Evolutionary conservation across 2,329 filamentous ascomycete species (phyloP).

Genomic region (Botrytis medusae): DNA sequence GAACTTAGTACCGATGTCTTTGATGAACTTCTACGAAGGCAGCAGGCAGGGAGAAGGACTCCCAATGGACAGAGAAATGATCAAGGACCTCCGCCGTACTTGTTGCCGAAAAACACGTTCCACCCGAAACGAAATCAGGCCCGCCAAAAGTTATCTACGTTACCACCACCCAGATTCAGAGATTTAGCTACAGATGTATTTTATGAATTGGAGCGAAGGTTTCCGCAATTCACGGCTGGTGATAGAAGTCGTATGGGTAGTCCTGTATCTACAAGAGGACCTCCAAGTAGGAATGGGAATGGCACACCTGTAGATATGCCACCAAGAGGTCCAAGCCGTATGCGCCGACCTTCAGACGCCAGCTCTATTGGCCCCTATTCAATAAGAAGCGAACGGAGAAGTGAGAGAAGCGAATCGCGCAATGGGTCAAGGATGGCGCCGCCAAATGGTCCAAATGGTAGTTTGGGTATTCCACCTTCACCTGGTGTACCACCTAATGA

Average conservation of each 20-base stretch:
- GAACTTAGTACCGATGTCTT: constrained; percentile 97
- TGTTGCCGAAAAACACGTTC: constrained; percentile 84
- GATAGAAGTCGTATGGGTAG: constrained; percentile 71
- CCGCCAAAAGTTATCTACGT: constrained; percentile 88
- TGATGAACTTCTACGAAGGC: constrained; percentile 87
- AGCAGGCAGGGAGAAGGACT: constrained; percentile 61
- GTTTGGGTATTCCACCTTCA: constrained; percentile 56
- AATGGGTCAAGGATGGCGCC: constrained; percentile 42
- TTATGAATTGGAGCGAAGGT: constrained; percentile 87
- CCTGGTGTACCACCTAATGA: constrained; percentile 60
- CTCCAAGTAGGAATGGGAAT: constrained; percentile 55
- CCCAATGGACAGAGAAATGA: constrained; percentile 51
- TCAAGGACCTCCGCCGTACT: constrained; percentile 63
- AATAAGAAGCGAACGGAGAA: constrained; percentile 35
- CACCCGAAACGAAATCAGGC: constrained; percentile 98
- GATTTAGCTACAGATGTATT: constrained; percentile 96
- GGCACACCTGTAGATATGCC: constrained; percentile 59
- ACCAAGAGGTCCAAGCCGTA: constrained; percentile 54
- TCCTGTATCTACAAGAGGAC: constrained; percentile 62
- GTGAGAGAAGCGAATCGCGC: constrained; percentile 34
- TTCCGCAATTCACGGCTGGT: constrained; percentile 72
- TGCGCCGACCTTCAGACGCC: constrained; percentile 53
- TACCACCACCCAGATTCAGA: constrained; percentile 82
- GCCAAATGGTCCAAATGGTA: constrained; percentile 42
- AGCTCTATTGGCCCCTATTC: constrained; percentile 51